These are phyloP conservation scores for Herpetomonas samuelpessoai DNA, from an alignment of 208 protist species.

Conservation along the genomic window DNA sequence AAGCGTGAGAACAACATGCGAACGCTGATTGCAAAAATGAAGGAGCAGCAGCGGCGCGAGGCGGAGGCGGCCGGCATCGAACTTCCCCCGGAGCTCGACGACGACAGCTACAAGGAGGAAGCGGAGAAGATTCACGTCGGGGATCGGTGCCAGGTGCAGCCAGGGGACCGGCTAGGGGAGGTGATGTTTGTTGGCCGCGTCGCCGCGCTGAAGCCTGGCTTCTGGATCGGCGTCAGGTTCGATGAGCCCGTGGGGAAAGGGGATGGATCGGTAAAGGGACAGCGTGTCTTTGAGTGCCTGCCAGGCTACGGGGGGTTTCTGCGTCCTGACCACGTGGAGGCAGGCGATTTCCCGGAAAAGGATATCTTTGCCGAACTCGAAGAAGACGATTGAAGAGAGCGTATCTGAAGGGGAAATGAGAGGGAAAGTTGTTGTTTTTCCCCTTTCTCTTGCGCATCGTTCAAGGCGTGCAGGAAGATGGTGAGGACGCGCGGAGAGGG, in stretches of 20 bases:
- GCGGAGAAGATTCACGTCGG: constrained; percentile 77
- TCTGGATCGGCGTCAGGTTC: constrained; percentile 92
- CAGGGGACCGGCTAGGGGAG: constrained; percentile 79
- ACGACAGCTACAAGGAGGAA: constrained; percentile 68
- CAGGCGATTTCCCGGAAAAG: constrained; percentile 90
- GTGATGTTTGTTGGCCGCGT: constrained; percentile 89
- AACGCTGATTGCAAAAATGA: constrained; percentile 74
- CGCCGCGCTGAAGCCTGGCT: constrained; percentile 78
- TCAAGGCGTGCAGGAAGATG: too few species aligned
- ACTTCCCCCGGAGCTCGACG: constrained; percentile 37
- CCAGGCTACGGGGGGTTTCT: constrained; percentile 83
- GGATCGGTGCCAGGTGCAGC: constrained; percentile 78
- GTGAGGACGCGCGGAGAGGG: too few species aligned
- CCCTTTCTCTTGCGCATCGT: too few species aligned
- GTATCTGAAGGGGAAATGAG: neutral
- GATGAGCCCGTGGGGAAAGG: constrained; percentile 95
- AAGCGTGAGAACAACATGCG: constrained; percentile 80
- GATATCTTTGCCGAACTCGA: constrained; percentile 39
- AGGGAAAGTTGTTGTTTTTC: too few species aligned
- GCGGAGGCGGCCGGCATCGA: constrained; percentile 54
- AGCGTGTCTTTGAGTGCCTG: constrained; percentile 83
- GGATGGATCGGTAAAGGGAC: constrained; percentile 91
- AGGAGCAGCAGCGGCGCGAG: constrained; percentile 66
- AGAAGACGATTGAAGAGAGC: neutral
- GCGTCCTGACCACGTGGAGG: constrained; percentile 83